phyloP scores from a whole-genome alignment of 768 basidiomycete genomes.

The Chiua virens region DNA sequence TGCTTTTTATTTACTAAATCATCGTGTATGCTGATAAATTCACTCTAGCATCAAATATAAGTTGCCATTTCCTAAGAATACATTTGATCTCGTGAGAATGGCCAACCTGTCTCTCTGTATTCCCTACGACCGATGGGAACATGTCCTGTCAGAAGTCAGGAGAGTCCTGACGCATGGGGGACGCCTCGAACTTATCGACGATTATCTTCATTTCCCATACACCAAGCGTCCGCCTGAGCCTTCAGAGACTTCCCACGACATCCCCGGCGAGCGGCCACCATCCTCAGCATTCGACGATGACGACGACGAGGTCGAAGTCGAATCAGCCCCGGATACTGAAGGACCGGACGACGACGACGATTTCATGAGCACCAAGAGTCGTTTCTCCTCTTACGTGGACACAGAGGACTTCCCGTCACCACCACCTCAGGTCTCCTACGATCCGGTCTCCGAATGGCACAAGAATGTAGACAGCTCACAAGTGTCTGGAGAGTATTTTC shows the following conservation, averaged over 20 bases:
- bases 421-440: constrained; percentile 12
- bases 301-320: constrained; percentile 14
- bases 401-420: constrained; percentile 17
- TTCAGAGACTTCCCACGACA: constrained; percentile 1
- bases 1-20: constrained; percentile 7
- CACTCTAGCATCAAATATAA: constrained; percentile 47
- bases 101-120: constrained; percentile 65
- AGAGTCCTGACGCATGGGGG: constrained; percentile 64
- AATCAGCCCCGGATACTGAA: constrained; percentile 22
- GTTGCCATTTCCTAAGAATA: constrained; percentile 61
- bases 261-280: not conserved
- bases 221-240: constrained; percentile 30
- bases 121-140: constrained; percentile 59
- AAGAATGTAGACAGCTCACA: constrained; percentile 38
- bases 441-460: constrained; percentile 40
- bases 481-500: constrained; percentile 57
- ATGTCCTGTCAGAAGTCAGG: constrained; percentile 55
- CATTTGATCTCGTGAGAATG: constrained; percentile 75
- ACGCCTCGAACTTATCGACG: constrained; percentile 72
- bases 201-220: constrained; percentile 66
- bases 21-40: constrained; percentile 10
- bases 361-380: constrained; percentile 32
- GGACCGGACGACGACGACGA: constrained; percentile 29
- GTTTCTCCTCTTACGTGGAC: constrained; percentile 24
- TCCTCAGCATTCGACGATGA: constrained; percentile 23